Conservation (phyloP, 1,284 basidiomycete species). For the Bjerkandera adusta region DNA sequence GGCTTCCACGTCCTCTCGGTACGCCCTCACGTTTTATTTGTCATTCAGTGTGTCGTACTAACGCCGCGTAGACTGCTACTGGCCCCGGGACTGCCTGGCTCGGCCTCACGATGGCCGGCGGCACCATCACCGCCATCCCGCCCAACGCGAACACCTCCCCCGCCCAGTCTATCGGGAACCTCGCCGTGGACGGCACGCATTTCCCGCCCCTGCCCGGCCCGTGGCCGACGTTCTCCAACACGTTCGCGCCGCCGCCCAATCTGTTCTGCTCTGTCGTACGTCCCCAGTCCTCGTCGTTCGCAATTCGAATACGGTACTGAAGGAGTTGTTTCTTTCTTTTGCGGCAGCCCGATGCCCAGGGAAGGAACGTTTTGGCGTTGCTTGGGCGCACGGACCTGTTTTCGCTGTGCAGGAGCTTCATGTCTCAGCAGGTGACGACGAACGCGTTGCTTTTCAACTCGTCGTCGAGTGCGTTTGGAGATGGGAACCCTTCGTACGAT, state of each 20-base stretch:
- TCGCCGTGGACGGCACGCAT: background rate
- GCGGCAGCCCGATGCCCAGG: background rate
- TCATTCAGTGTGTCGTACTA: background rate
- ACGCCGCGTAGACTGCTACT: slow-evolving; percentile 1
- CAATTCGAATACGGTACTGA: background rate
- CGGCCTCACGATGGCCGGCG: slow-evolving; percentile 8
- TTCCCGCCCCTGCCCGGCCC: slow-evolving; percentile 4
- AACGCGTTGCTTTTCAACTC: slow-evolving; percentile 10
- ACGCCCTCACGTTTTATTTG: background rate
- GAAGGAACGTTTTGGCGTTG: slow-evolving; percentile 2
- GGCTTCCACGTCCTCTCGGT: slow-evolving; percentile 11
- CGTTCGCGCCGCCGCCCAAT: background rate
- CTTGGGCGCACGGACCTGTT: slow-evolving; percentile 11
- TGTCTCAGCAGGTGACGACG: background rate
- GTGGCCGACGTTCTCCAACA: slow-evolving; percentile 11
- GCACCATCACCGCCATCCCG: slow-evolving; percentile 8
- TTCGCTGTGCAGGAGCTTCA: slow-evolving; percentile 9
- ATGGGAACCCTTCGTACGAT: slow-evolving; percentile 8
- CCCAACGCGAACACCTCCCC: slow-evolving; percentile 1
- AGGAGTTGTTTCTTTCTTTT: background rate
- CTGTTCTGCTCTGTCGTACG: slow-evolving; percentile 14
- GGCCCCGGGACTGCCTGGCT: slow-evolving; percentile 1
- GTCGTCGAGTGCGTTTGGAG: background rate
- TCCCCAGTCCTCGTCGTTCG: slow-evolving; percentile 1
- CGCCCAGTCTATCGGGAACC: slow-evolving; percentile 8